Evolutionary conservation across 768 basidiomycete genomes (phyloP).

Genomic region (Macrolepiota albuminosa): DNA sequence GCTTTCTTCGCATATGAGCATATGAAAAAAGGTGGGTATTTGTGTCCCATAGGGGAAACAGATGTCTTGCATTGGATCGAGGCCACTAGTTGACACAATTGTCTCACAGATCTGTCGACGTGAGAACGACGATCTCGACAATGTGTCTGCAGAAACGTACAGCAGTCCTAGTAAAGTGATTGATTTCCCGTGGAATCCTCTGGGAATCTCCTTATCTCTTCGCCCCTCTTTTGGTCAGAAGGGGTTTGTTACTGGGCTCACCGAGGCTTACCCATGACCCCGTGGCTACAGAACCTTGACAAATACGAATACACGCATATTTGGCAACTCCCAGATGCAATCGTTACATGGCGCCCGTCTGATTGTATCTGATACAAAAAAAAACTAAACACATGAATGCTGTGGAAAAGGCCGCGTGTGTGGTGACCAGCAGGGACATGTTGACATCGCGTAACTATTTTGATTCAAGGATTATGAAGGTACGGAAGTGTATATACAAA

Average conservation of each 20-base stretch:
- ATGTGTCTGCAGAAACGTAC: background rate
- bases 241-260: background rate
- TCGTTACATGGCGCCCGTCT: background rate
- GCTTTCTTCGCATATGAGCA: background rate
- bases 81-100: background rate
- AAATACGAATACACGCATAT: background rate
- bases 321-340: background rate
- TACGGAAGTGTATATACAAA: too few relatives aligned
- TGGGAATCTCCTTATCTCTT: background rate
- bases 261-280: background rate
- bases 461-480: background rate
- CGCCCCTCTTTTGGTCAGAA: background rate
- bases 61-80: conserved; percentile 3
- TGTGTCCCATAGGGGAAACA: background rate
- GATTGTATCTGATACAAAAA: background rate
- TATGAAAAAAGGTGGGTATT: background rate
- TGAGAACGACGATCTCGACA: background rate
- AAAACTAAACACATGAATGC: background rate
- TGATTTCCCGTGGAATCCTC: background rate
- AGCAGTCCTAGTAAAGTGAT: background rate
- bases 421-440: background rate
- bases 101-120: background rate
- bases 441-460: background rate
- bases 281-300: background rate
- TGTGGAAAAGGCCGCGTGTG: background rate